phyloP scores from a whole-genome alignment of 441 rosid species.

The Sinapis alba region DNA sequence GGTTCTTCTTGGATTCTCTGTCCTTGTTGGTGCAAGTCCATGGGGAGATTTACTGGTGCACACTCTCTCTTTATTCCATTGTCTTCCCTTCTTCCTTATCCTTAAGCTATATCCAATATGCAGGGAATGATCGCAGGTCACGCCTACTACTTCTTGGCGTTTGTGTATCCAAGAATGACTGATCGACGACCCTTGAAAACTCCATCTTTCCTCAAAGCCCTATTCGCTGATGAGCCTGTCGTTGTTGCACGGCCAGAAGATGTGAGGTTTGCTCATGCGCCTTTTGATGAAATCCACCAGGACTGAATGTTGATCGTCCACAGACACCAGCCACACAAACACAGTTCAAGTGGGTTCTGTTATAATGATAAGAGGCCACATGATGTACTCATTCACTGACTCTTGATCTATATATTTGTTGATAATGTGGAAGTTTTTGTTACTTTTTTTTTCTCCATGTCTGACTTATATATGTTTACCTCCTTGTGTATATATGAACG shows the following conservation, averaged over 20 bases:
- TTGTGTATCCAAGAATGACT: slow-evolving; percentile 80
- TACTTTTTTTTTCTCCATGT: not conserved
- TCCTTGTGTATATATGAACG: slow-evolving; percentile 29
- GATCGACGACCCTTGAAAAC: slow-evolving; percentile 86
- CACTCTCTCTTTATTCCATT: not conserved
- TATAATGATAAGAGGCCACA: not conserved
- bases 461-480: not conserved
- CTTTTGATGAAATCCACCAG: slow-evolving; percentile 65
- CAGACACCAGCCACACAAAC: not conserved
- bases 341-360: not conserved
- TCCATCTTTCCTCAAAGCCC: slow-evolving; percentile 78
- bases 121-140: slow-evolving; percentile 99
- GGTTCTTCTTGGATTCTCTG: slow-evolving; percentile 97
- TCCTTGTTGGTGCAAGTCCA: slow-evolving; percentile 96
- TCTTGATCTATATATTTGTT: slow-evolving; percentile 7
- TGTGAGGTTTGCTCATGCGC: slow-evolving; percentile 82
- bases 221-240: slow-evolving; percentile 88
- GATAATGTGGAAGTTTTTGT: slow-evolving; percentile 8
- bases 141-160: slow-evolving; percentile 97
- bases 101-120: slow-evolving; percentile 11
- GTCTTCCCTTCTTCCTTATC: not conserved
- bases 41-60: slow-evolving; percentile 96
- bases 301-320: slow-evolving; percentile 45
- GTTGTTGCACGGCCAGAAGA: slow-evolving; percentile 79
- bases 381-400: not conserved